Conservation (phyloP, 73 alveolate genomes). For the Uronychia setigera region DNA sequence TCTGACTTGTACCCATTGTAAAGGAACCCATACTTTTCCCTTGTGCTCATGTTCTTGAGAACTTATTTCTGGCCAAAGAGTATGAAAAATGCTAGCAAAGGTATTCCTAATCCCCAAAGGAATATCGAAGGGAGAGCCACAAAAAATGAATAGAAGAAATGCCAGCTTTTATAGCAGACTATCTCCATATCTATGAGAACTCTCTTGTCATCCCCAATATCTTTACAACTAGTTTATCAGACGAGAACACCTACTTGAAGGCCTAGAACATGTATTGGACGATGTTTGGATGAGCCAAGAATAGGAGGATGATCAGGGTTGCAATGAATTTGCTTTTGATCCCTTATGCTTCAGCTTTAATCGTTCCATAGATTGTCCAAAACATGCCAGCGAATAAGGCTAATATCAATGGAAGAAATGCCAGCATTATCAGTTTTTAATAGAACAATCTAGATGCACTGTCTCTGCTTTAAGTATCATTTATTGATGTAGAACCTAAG, state of each 20-base stretch:
- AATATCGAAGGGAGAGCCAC: constrained; percentile 50
- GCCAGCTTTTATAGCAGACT: constrained; percentile 35
- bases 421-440: constrained; percentile 18
- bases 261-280: constrained; percentile 9
- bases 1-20: constrained; percentile 39
- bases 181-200: constrained; percentile 17
- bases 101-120: constrained; percentile 56
- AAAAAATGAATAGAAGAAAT: constrained; percentile 4
- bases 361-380: constrained; percentile 37
- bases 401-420: constrained; percentile 30
- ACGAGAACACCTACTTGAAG: neutral
- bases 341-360: neutral
- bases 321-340: neutral
- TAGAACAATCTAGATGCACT: constrained; percentile 6
- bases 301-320: constrained; percentile 28
- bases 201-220: constrained; percentile 2
- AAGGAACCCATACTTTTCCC: constrained; percentile 34
- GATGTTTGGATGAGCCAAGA: constrained; percentile 40
- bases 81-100: constrained; percentile 5
- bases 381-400: neutral
- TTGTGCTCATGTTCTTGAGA: neutral
- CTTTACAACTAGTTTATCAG: constrained; percentile 2
- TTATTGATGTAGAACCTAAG: no score
- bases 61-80: neutral
- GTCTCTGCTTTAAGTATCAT: no score